phyloP scores from a whole-genome alignment of 106 monocot species.

The Vanilla planifolia region DNA sequence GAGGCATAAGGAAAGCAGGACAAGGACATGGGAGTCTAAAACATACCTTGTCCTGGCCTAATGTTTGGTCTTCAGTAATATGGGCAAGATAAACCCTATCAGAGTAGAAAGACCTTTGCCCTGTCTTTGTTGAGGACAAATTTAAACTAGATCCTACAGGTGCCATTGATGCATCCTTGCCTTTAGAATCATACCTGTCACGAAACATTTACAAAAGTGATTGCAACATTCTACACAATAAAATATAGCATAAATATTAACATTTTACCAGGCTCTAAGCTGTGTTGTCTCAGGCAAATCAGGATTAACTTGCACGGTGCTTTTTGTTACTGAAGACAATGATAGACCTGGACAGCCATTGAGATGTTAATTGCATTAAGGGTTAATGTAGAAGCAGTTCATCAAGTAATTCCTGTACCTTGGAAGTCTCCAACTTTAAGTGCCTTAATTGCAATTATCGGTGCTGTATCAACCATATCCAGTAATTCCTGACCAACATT shows the following conservation, averaged over 20 bases:
- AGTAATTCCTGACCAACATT: slow-evolving; percentile 71
- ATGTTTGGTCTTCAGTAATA: slow-evolving; percentile 51
- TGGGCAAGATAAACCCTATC: slow-evolving; percentile 79
- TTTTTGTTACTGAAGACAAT: slow-evolving; percentile 70
- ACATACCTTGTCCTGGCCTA: slow-evolving; percentile 87
- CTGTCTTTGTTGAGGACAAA: slow-evolving; percentile 33
- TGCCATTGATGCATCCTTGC: slow-evolving; percentile 48
- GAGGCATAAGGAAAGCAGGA: no score
- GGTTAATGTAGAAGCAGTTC: no score
- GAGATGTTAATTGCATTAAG: no score
- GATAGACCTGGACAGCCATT: slow-evolving; percentile 67
- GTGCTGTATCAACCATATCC: slow-evolving; percentile 58
- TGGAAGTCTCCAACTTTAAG: slow-evolving; percentile 95
- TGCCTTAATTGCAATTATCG: slow-evolving; percentile 74
- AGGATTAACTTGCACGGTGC: slow-evolving; percentile 69
- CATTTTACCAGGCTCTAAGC: slow-evolving; percentile 66
- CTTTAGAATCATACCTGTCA: slow-evolving; percentile 79
- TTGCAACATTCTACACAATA: background rate
- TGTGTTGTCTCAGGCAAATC: slow-evolving; percentile 68
- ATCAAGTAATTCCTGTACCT: slow-evolving; percentile 33
- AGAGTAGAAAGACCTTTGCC: slow-evolving; percentile 70
- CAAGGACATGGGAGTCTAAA: background rate
- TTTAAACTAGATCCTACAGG: slow-evolving; percentile 46
- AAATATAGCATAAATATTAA: background rate
- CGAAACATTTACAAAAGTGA: background rate